Evolutionary conservation across 164 flowering plant genomes (phyloP), one percentile per base, ranked within the genome.

Genomic region (Macadamia tetraphylla): DNA sequence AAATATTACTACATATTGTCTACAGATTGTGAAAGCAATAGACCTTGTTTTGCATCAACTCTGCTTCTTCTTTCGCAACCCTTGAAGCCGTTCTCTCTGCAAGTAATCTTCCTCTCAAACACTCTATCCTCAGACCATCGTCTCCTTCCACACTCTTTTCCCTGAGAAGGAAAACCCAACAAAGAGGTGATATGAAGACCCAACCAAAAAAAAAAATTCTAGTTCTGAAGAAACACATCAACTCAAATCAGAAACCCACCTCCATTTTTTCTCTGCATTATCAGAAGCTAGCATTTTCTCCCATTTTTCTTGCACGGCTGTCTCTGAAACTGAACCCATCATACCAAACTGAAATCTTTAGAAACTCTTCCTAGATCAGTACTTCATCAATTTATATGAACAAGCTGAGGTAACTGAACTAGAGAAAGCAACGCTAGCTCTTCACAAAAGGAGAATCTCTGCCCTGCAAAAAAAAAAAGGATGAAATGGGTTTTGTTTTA

Each of bases 21-120:
- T 18, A 49, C 42, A 3, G 23, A 23, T 23, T 9, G 49, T 18
- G 10, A 62, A 9, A 13, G 4, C 1, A 15, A 72, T 35, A 59
- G 46, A 92, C 96, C 92, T 82, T 88, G 51, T 74, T 82, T 58
- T 60, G 83, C 76, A 88, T 59, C 30, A 73, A 73, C 43, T 87
- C 83, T 58, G 87, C 88, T 17, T 85, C 82, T 59, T 85, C 78
- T 69, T 76, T 87, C 15, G 96, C 94, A 67, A 69, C 66, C 65
- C 74, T 92, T 61, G 98, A 85, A 78, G 87, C 84, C 17, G 74
- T 80, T 77, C 96, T 87, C 70, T 92, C 92, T 31, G 98, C 94
- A 66, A 82, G 82, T 72, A 92, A 77, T 79, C 98, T 87, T 74
- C 91, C 92, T 74, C 96, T 88, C 55, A 92, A 78, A 76, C 89